Base-by-base conservation (phyloP, 805 yeast species). In the Yarrowia hollandica region DNA sequence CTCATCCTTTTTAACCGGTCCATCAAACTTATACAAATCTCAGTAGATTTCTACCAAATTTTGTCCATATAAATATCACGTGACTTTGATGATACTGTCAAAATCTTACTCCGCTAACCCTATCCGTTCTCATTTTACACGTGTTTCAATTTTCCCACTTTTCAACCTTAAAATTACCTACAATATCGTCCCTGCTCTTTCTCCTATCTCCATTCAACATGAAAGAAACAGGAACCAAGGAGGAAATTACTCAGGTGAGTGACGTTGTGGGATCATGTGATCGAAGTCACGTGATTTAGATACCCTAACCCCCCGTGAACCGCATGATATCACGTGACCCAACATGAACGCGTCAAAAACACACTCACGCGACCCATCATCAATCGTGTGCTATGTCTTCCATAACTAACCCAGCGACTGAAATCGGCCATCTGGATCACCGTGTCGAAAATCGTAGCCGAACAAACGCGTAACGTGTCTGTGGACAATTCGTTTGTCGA, bases 401-500 rank as follows among this genome's bases (percentile, higher is more conserved):
- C 10, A 6, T 25, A 10, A 9, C 58, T 52, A 52, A 52, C 35
- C 1, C 25, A 52, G 58, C 44, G 42, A 5, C 44, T 64, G 34
- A 67, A 65, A 59, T 60, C 72, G 0, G 65, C 72, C 7, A 61
- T 71, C 1, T 71, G 72, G 72, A 61, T 62, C 35, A 63, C 67
- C 12, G 73, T 69, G 9, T 64, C 64, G 19, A 60, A 64, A 30
- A 68, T 70, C 9, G 69, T 67, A 3, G 65, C 66, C 2, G 71
- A 70, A 38, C 70, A 69, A 34, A 62, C 69, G 38, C 39, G 52
- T 8, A 41, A 33, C 16, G 61, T 60, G 12, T 60, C 63, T 8
- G 67, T 67, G 11, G 68, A 73, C 10, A 69, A 71, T 8, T 69
- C 71, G 44, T 70, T 67, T 46, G 64, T 66, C 2, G 71, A 72